Percentiles rank a stretch among this genome's conserved stretches.
Conservation (phyloP, 2,329 filamentous ascomycete species). For the Penicillium brevicompactum region DNA sequence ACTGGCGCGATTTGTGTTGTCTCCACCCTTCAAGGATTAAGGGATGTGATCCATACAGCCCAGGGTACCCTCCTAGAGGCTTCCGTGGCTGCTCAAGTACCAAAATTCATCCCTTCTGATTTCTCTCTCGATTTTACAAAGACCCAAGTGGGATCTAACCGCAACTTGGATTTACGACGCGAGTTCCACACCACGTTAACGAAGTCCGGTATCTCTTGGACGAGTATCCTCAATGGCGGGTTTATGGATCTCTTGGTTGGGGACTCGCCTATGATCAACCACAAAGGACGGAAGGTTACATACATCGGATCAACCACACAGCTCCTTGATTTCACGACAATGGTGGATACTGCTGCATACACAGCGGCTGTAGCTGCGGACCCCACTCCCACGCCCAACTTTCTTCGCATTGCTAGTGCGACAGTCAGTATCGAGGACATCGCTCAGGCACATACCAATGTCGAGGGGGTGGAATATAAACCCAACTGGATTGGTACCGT, state of each 20-base stretch:
- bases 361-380: constrained; percentile 12
- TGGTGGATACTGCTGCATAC: constrained; percentile 14
- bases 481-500: constrained; percentile 11
- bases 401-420: constrained; percentile 14
- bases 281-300: constrained; percentile 7
- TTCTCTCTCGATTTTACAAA: constrained; percentile 18
- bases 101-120: constrained; percentile 14
- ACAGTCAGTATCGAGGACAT: constrained; percentile 9
- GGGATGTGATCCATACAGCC: constrained; percentile 11
- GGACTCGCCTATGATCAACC: constrained; percentile 13
- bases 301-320: constrained; percentile 11
- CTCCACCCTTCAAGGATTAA: constrained; percentile 13
- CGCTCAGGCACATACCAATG: constrained; percentile 9
- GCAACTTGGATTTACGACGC: constrained; percentile 14
- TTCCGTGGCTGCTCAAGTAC: constrained; percentile 13
- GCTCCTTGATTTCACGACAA: constrained; percentile 12
- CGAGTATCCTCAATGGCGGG: constrained; percentile 15
- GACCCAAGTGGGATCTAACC: constrained; percentile 12
- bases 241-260: constrained; percentile 15
- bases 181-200: constrained; percentile 9
- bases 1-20: constrained; percentile 9
- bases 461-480: constrained; percentile 7
- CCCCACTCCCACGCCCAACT: constrained; percentile 8
- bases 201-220: constrained; percentile 15
- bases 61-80: constrained; percentile 14